Base-by-base conservation (phyloP, 805 yeast species). In the Komagataella ulmi region DNA sequence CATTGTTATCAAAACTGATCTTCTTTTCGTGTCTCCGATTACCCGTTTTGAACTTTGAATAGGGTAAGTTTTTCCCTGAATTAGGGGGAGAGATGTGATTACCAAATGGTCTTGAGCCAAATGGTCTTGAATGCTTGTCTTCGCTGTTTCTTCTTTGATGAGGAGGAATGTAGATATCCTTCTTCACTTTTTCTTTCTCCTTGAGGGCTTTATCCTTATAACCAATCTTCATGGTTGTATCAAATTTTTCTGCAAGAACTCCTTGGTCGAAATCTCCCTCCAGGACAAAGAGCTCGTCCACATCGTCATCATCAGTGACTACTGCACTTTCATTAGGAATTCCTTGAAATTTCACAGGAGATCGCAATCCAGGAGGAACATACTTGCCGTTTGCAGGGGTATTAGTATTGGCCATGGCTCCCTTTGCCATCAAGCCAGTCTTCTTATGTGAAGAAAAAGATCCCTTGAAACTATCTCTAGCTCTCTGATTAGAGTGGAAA, bases 351-450 rank as follows among this genome's bases (percentile, higher is more conserved):
- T 7, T 47, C 46, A 56, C 59, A 6, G 81, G 75, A 0, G 78
- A 75, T 61, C 89, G 72, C 56, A 83, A 68, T 58, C 77, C 81
- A n/a, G 89, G 89, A 18, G 90, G 90, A 45, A 84, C 69, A 58
- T 84, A 83, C 60, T 79, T 82, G 3, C 85, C 85, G 44, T 71
- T 65, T 5, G 74, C 61, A 4, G 64, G 57, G 2, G 66, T 30
- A 60, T 8, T 23, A 18, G 10, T 45, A 30, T 30, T 30, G 40
- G 40, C 40, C 40, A 30, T 30, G 4, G 40, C 40, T 10, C 40
- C 40, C n/a, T 30, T 30, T 56, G 45, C 62, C 61, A 18, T 30
- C 40, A 30, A 30, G 14, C 59, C 46, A 7, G 61, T 57, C 49
- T 17, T 23, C 44, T 17, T 7, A 18, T 8, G 19, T 45, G 63